These are phyloP conservation scores for Daldinia bambusicola DNA, from an alignment of 495 filamentous ascomycete genomes.

Conservation along the genomic window DNA sequence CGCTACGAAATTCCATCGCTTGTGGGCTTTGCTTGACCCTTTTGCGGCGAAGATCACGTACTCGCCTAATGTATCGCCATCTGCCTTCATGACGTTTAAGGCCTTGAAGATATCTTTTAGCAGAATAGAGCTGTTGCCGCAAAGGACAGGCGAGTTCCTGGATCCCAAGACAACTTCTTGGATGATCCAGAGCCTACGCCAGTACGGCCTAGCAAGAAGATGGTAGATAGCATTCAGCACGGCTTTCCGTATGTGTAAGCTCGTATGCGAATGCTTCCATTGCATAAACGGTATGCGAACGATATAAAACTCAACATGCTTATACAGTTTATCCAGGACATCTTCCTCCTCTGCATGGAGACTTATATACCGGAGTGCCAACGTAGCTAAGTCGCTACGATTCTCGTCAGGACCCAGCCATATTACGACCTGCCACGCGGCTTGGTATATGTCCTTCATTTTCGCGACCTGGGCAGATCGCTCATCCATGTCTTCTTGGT, in stretches of 20 bases:
- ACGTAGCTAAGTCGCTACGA: conserved; percentile 15
- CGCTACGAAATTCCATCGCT: conserved; percentile 14
- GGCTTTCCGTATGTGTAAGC: conserved; percentile 16
- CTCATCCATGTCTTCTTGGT: conserved; percentile 23
- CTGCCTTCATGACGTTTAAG: not conserved
- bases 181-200: conserved; percentile 44
- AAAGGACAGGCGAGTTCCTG: conserved; percentile 27
- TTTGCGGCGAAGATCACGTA: conserved; percentile 1
- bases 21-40: not conserved
- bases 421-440: conserved; percentile 20
- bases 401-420: conserved; percentile 25
- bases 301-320: conserved; percentile 20
- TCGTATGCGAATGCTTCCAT: conserved; percentile 26
- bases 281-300: conserved; percentile 29
- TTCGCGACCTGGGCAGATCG: conserved; percentile 20
- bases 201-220: conserved; percentile 36
- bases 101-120: not conserved
- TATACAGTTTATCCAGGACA: conserved; percentile 22
- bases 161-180: conserved; percentile 41
- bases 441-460: conserved; percentile 27
- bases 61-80: not conserved
- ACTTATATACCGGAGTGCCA: conserved; percentile 33
- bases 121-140: not conserved
- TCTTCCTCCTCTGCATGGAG: conserved; percentile 20
- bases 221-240: conserved; percentile 28